Evolutionary conservation across 176 grass and related monocot species (phyloP), one percentile per base, ranked within the genome.

Genomic region (Stipa capillata): DNA sequence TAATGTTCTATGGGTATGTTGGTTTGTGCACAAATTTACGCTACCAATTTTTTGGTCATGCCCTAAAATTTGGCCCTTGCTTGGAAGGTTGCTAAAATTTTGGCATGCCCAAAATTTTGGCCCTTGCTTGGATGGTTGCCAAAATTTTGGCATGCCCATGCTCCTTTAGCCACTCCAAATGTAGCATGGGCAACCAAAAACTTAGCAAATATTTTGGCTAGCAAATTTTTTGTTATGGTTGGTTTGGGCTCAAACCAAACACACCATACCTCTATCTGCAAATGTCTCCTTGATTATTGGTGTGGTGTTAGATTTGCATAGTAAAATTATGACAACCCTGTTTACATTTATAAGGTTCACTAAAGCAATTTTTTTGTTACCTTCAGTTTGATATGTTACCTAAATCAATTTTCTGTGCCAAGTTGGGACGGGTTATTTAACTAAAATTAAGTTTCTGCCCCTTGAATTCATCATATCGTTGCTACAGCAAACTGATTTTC

Each of bases 261-360:
- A 69, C 65, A 69, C 6, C 3, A 13, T 52, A 60, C 76, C 32
- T 70, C 27, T 70, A 56, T 59, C 15, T 76, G 28, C 31, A 62
- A 63, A 65, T 57, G 48, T 74, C 6, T 55, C n/a, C 48, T 86
- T 68, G 34, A 85, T 79, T 78, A 64, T 65, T 66, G 36, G 43
- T 72, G 53, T 74, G 43, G 10, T 35, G 18, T 33, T 72, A n/a
- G 18, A 32, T 71, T 17, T 61, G 4, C 45, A 25, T 62, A 49
- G 20, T 74, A 54, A 58, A 47, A 28, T 62, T 50, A 39, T 39
- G 7, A 14, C 18, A 45, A 32, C 31, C 1, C 33, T 39, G 16
- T 72, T 72, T 27, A 54, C 7, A 57, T 65, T n/a, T 51, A 4
- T 51, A 76, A 2, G 31, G 56, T 21, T 39, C 15, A 57, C 11